phyloP scores from a whole-genome alignment of 768 basidiomycete genomes.

The Phlebiopsis gigantea region DNA sequence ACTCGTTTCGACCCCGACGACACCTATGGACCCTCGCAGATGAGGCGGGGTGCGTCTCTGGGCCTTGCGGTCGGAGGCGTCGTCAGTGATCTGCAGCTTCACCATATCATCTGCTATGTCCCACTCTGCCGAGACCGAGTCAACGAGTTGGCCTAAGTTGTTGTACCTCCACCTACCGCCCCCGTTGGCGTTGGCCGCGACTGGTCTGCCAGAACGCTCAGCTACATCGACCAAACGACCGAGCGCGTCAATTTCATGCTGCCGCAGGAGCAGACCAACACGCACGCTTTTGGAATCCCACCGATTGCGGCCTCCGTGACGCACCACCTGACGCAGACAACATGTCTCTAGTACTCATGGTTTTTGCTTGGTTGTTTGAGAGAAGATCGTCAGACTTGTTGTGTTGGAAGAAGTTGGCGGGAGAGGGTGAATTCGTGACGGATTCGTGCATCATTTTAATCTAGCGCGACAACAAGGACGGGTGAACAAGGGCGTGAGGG shows the following conservation, averaged over 20 bases:
- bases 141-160: constrained; percentile 57
- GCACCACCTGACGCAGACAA: constrained; percentile 17
- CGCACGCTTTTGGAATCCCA: constrained; percentile 21
- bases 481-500: constrained; percentile 32
- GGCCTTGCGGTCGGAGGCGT: constrained; percentile 41
- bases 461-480: constrained; percentile 1
- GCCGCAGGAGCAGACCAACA: neutral
- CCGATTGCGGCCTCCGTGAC: constrained; percentile 20
- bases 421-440: constrained; percentile 50
- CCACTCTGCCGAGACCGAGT: constrained; percentile 59
- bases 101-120: constrained; percentile 70
- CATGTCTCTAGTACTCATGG: constrained; percentile 19
- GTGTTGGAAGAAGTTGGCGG: constrained; percentile 31
- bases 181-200: constrained; percentile 30
- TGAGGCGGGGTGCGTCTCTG: constrained; percentile 66
- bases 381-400: constrained; percentile 25
- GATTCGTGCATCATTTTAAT: constrained; percentile 52
- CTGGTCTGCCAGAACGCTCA: constrained; percentile 35
- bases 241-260: constrained; percentile 5
- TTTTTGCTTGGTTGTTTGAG: constrained; percentile 30
- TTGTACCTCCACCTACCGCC: constrained; percentile 61
- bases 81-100: constrained; percentile 61
- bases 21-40: constrained; percentile 48
- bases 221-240: constrained; percentile 15
- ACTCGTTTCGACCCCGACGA: constrained; percentile 60